Conservation (phyloP, 805 yeast genomes). For the Teunomyces kruisii region DNA sequence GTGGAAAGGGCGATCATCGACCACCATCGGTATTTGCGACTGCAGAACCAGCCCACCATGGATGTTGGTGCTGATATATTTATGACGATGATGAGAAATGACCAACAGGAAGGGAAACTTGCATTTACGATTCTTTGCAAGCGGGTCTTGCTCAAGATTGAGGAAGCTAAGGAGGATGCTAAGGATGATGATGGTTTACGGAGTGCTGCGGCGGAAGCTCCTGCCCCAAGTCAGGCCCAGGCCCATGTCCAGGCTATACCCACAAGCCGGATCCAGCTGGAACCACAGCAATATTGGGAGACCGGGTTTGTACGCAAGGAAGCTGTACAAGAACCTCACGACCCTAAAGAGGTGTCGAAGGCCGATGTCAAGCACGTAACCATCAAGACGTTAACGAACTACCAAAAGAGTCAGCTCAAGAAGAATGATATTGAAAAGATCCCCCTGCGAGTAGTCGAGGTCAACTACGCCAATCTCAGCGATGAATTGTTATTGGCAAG, state of each 20-base stretch:
- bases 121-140: conserved; percentile 15
- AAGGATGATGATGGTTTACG: too few species aligned
- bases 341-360: background rate
- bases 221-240: too few species aligned
- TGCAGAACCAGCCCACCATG: background rate
- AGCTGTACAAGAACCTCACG: background rate
- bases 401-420: background rate
- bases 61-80: conserved; percentile 5
- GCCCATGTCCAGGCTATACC: background rate
- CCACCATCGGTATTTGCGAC: background rate
- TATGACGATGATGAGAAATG: conserved; percentile 10
- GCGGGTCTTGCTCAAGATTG: conserved; percentile 13
- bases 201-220: too few species aligned
- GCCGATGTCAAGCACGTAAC: conserved; percentile 2
- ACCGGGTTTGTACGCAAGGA: background rate
- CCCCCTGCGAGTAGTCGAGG: conserved; percentile 7
- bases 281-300: conserved; percentile 6
- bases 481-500: conserved; percentile 7
- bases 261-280: background rate
- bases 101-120: conserved; percentile 13
- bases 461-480: conserved; percentile 7
- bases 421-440: background rate
- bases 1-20: conserved; percentile 3
- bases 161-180: conserved; percentile 9
- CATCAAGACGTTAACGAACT: background rate